Evolutionary conservation across 371 early-diverging fungal genomes (phyloP).

Genomic region (Nematocida major): DNA sequence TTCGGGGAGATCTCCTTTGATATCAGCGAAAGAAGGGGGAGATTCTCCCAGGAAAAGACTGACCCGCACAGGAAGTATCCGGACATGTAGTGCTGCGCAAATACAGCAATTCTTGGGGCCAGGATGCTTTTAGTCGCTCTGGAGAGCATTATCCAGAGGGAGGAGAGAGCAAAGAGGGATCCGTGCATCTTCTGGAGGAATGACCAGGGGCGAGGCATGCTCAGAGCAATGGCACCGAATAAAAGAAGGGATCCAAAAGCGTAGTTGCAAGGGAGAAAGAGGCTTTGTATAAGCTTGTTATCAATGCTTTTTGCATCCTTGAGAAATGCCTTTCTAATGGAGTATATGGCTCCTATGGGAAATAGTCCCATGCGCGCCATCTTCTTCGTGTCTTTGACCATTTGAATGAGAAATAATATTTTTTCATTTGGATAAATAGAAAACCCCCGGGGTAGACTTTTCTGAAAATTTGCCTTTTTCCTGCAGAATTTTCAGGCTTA

Average conservation of each 20-base stretch:
- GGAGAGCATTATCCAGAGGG: not conserved
- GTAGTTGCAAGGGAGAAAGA: slow-evolving; percentile 7
- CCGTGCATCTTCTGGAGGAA: not conserved
- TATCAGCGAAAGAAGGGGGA: slow-evolving; percentile 20
- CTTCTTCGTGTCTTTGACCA: not conserved
- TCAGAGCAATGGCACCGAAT: not conserved
- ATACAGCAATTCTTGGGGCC: not conserved
- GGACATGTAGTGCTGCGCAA: slow-evolving; percentile 13
- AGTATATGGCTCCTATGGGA: not conserved
- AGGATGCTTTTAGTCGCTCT: not conserved
- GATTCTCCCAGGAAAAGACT: slow-evolving; percentile 4
- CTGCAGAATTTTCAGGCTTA: too few relatives aligned
- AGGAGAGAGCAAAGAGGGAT: not conserved
- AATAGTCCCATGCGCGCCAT: slow-evolving; percentile 16
- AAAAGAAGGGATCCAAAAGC: not conserved
- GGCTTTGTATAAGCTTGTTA: not conserved
- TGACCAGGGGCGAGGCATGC: not conserved
- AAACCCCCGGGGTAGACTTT: too few relatives aligned
- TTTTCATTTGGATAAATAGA: not conserved
- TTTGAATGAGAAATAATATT: slow-evolving; percentile 33
- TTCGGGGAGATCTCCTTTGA: slow-evolving; percentile 40
- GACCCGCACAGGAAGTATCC: slow-evolving; percentile 19
- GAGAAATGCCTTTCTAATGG: not conserved
- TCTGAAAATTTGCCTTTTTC: too few relatives aligned
- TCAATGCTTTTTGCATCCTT: not conserved